phyloP scores from a whole-genome alignment of 768 basidiomycete species.

The Termitomyces sp. region DNA sequence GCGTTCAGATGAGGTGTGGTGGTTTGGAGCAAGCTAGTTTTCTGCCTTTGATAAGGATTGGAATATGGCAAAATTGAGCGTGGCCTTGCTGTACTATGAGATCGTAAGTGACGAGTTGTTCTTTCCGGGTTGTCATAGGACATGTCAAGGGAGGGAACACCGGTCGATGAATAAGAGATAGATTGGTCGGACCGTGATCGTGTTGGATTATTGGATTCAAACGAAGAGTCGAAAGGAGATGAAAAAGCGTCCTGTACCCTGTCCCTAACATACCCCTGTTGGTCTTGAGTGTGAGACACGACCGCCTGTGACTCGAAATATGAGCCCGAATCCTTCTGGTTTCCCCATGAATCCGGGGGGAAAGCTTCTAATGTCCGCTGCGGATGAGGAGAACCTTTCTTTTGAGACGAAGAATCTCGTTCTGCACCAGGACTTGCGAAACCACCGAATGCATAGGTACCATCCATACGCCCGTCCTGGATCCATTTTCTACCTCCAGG shows the following conservation, averaged over 20 bases:
- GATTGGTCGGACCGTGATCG: slow-evolving; percentile 23
- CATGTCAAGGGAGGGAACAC: slow-evolving; percentile 5
- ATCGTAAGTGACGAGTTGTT: slow-evolving; percentile 6
- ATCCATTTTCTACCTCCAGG: slow-evolving; percentile 70
- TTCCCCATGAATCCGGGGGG: slow-evolving; percentile 64
- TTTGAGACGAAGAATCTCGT: slow-evolving; percentile 33
- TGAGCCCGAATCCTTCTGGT: slow-evolving; percentile 41
- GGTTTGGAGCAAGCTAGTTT: neutral
- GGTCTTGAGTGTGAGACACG: slow-evolving; percentile 16
- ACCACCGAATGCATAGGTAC: slow-evolving; percentile 57
- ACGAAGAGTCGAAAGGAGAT: slow-evolving; percentile 35
- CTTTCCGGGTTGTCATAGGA: slow-evolving; percentile 1
- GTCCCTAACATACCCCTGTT: slow-evolving; percentile 17
- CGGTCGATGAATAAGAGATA: slow-evolving; percentile 20
- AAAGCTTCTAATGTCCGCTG: slow-evolving; percentile 32
- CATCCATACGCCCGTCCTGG: slow-evolving; percentile 37
- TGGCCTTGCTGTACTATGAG: slow-evolving; percentile 4
- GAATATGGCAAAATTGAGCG: neutral
- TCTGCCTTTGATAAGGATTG: neutral
- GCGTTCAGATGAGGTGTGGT: slow-evolving; percentile 18
- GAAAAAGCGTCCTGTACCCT: slow-evolving; percentile 26
- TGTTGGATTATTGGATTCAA: slow-evolving; percentile 36
- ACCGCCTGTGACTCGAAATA: slow-evolving; percentile 40
- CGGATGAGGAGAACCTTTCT: slow-evolving; percentile 21
- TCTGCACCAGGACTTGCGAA: slow-evolving; percentile 35